Base-by-base conservation (phyloP, 768 basidiomycete species). In the Kwoniella sp. region DNA sequence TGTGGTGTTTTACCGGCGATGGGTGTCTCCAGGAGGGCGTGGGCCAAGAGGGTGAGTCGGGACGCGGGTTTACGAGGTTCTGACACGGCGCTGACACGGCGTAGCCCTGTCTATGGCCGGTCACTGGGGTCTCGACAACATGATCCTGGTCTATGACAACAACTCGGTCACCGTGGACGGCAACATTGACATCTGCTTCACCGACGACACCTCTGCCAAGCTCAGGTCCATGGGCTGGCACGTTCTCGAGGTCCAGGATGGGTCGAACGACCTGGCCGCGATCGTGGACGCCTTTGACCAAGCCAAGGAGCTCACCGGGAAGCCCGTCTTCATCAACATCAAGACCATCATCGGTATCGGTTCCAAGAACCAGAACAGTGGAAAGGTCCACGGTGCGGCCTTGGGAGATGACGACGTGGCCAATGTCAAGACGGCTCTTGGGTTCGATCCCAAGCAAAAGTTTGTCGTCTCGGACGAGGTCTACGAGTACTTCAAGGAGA, bases 11-110 rank as follows among this genome's bases (percentile, higher is more conserved):
- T 50, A 73, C 71, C 14, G 71, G 71, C 26, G 71, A 73, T 50
- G 71, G 71, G 4, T 73, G 71, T 58, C 40, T 73, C 17, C 71
- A 73, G 44, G 71, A 73, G 52, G 71, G 71, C 59, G 69, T 73
- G 14, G 71, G 71, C 9, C 69, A 70, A 41, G 71, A 73, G 47
- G 56, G 69, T 67, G 53, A 58, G 69, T 57, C 4, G 14, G 19
- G 22, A 25, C 1, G 26, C 32, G 28, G 23, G 46, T 10, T 19
- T 9, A 11, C 2, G 12, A 9, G 10, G 8, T 26, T 38, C 34
- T 5, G 3, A 46, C 6, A 4, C 5, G 25, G 12, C 11, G 12
- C 9, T 45, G 19, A 22, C 19, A 27, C 20, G 20, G 14, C 25
- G 14, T 28, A 70, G 68, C 70, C 6, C 59, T 70, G 45, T 70